Base-by-base conservation (phyloP, 2,329 filamentous ascomycete genomes). In the Colletotrichum sp. region DNA sequence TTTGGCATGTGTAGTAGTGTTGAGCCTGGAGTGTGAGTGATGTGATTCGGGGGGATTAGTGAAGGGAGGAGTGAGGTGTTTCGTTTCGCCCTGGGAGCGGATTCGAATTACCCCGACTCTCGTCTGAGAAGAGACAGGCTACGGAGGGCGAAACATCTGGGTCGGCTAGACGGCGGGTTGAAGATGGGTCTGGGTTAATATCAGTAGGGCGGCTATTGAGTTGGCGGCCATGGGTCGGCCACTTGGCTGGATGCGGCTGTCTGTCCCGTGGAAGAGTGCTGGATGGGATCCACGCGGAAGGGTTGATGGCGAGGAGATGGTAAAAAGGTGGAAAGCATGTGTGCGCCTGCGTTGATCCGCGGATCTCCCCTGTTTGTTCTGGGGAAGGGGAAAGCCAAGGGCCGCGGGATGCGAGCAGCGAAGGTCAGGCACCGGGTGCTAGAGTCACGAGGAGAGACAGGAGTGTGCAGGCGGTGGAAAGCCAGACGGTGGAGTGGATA, bases 41-140 rank as follows among this genome's bases (percentile, higher is more conserved):
- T 18, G 39, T 34, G 62, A 65, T 7, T 52, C 39, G 55, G 65
- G 26, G 16, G 30, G 18, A 49, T 30, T 69, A 18, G 15, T 26
- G 28, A 32, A 69, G 44, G 44, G 44, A 21, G 44, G 70, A 73
- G 36, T 36, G 39, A 32, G 12, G 30, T n/a, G 74, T 69, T 74
- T 76, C 49, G 70, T 76, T 76, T 76, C 70, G 36, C 18, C 44
- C 30, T 64, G 16, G 28, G 32, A 28, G 68, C 68, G 68, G 68
- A 28, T 24, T 72, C 52, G 24, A 65, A 21, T 44, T 65, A 18
- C 18, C 64, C 28, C 24, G 64, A 76, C n/a, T 64, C 21, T 62
- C 21, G 52, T 32, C 55, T 30, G 28, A n/a, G 21, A 39, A 24
- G 26, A 32, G 55, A 39, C 59, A 62, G 32, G 30, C 30, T 3